Evolutionary conservation across 345 rosid genomes (phyloP).

Genomic region (Salix caprea): DNA sequence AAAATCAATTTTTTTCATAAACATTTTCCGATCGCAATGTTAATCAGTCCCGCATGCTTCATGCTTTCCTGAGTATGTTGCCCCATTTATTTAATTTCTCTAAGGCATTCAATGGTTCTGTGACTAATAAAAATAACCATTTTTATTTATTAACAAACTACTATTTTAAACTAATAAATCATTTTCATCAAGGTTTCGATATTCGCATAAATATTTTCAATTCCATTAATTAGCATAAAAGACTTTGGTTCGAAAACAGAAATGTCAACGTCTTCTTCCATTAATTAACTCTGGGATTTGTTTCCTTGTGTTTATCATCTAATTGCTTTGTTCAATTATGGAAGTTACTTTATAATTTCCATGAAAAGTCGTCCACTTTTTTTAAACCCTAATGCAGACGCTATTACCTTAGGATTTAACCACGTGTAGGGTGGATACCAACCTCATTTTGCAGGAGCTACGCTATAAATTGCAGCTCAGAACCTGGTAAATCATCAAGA

Average conservation of each 20-base stretch:
- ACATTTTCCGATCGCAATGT: fast-evolving
- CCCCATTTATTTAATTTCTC: neutral
- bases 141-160: no score
- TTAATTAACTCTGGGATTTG: no score
- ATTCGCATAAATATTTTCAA: no score
- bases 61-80: neutral
- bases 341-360: neutral
- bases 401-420: constrained; percentile 1
- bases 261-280: neutral
- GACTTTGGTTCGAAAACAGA: neutral
- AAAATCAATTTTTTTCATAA: no score
- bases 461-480: constrained; percentile 11
- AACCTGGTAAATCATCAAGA: neutral
- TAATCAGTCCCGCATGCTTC: neutral
- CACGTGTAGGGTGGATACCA: constrained; percentile 32
- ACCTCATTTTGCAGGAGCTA: neutral
- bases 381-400: neutral
- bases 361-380: neutral
- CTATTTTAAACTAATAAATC: neutral
- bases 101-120: no score
- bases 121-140: neutral
- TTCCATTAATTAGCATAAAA: no score
- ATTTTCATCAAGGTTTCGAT: neutral
- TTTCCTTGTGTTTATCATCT: no score
- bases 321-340: neutral